Percentiles rank a stretch among this genome's conserved stretches.
These are phyloP conservation scores for Paracoccidioides lutzii DNA, from an alignment of 2,329 filamentous ascomycete genomes.

Conservation along the genomic window DNA sequence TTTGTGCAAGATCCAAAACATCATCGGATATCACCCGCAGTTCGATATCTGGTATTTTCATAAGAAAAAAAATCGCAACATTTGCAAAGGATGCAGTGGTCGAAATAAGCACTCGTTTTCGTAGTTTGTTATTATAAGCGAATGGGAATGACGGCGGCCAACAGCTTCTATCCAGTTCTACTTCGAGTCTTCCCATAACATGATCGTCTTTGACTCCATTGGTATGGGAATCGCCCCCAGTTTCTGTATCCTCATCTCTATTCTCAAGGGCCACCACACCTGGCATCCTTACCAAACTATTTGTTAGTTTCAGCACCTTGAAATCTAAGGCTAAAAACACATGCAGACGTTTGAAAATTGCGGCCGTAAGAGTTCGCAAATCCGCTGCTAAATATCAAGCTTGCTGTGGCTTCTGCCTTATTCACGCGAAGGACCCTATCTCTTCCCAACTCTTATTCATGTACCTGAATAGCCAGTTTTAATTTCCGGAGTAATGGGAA, in stretches of 20 bases:
- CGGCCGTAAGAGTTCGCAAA: not conserved
- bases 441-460: not conserved
- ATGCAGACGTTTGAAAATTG: not conserved
- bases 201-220: not conserved
- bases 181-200: not conserved
- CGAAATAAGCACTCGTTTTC: constrained; percentile 24
- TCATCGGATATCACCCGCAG: constrained; percentile 32
- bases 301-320: not conserved
- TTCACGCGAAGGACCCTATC: not conserved
- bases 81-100: constrained; percentile 30
- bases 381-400: not conserved
- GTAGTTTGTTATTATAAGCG: constrained; percentile 10
- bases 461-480: not conserved
- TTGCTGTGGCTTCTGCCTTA: not conserved
- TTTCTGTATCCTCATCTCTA: not conserved
- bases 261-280: not conserved
- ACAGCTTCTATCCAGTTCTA: not conserved
- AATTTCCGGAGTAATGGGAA: not conserved
- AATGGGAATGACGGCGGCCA: not conserved
- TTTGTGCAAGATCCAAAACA: constrained; percentile 3
- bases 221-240: too few relatives aligned
- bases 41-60: constrained; percentile 28
- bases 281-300: not conserved
- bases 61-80: constrained; percentile 25
- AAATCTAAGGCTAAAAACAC: not conserved